A percentile compares a stretch with the other conserved stretches of the same genome.
These are phyloP conservation scores for Phytophthora podocarpi DNA, from an alignment of 352 stramenopile species.

Conservation along the genomic window DNA sequence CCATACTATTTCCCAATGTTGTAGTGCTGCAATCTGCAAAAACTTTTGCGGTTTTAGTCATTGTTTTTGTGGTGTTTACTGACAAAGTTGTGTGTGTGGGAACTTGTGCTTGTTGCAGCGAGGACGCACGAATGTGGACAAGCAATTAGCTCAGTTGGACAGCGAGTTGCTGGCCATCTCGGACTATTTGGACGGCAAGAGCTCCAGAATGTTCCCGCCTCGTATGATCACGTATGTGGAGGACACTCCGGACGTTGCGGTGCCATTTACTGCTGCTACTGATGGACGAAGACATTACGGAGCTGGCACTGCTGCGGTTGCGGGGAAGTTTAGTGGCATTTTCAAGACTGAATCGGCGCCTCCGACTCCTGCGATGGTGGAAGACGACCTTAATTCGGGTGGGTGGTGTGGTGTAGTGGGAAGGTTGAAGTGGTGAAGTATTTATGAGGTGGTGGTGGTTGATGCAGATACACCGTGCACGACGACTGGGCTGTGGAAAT, in stretches of 20 bases:
- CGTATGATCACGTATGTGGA: slow-evolving; percentile 35
- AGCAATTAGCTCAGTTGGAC: slow-evolving; percentile 69
- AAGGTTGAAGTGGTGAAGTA: neutral
- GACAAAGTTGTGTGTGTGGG: slow-evolving; percentile 1
- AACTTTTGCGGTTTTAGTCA: neutral
- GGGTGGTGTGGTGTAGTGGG: neutral
- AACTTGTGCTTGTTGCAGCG: slow-evolving; percentile 30
- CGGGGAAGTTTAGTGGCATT: slow-evolving; percentile 23
- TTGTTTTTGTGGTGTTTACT: neutral
- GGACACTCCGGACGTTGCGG: slow-evolving; percentile 6
- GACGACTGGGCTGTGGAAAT: slow-evolving; percentile 73
- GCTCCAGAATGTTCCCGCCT: slow-evolving; percentile 47
- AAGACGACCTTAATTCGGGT: slow-evolving; percentile 75
- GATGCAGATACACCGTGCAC: slow-evolving; percentile 65
- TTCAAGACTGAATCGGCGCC: slow-evolving; percentile 34
- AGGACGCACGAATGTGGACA: slow-evolving; percentile 56
- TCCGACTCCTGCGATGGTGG: slow-evolving; percentile 48
- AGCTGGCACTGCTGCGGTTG: slow-evolving; percentile 17
- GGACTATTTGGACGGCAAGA: slow-evolving; percentile 59
- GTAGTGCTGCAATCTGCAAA: neutral
- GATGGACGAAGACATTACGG: slow-evolving; percentile 26
- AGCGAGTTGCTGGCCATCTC: slow-evolving; percentile 60
- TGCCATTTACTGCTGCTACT: neutral
- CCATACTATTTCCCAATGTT: neutral
- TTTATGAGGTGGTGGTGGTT: neutral